phyloP scores from a whole-genome alignment of 2,329 filamentous ascomycete species.

The Eutypella sp. region DNA sequence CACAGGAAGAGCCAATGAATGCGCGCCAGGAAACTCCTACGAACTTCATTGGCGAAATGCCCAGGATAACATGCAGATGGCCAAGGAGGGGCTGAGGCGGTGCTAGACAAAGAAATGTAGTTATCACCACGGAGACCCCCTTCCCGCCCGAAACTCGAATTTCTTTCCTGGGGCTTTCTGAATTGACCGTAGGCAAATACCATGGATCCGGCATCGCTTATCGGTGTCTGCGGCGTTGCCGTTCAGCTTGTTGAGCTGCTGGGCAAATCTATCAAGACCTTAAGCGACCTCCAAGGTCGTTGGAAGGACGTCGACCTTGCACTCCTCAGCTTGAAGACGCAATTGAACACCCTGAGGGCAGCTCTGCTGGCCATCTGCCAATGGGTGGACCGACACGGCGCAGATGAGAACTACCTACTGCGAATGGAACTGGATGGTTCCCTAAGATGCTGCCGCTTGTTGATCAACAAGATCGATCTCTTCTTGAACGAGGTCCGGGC shows the following conservation, averaged over 20 bases:
- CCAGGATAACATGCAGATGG: too few relatives aligned
- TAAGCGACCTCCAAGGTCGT: conserved; percentile 1
- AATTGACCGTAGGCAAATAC: too few relatives aligned
- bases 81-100: too few relatives aligned
- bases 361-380: conserved; percentile 1
- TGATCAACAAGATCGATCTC: not conserved
- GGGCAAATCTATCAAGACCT: conserved; percentile 1
- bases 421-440: conserved; percentile 1
- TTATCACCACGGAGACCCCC: too few relatives aligned
- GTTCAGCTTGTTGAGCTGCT: conserved; percentile 2
- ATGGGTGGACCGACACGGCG: not conserved
- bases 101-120: too few relatives aligned
- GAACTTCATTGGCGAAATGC: too few relatives aligned
- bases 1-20: too few relatives aligned
- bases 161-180: too few relatives aligned
- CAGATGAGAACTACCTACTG: conserved; percentile 1
- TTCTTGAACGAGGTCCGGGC: not conserved
- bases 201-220: not conserved
- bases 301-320: conserved; percentile 2
- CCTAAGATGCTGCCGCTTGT: not conserved
- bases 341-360: conserved; percentile 2
- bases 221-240: conserved; percentile 1
- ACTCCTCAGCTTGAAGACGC: conserved; percentile 1
- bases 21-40: too few relatives aligned
- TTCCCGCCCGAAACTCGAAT: too few relatives aligned